Base-by-base conservation (phyloP, 1,284 basidiomycete species). In the Wallemia hederae region DNA sequence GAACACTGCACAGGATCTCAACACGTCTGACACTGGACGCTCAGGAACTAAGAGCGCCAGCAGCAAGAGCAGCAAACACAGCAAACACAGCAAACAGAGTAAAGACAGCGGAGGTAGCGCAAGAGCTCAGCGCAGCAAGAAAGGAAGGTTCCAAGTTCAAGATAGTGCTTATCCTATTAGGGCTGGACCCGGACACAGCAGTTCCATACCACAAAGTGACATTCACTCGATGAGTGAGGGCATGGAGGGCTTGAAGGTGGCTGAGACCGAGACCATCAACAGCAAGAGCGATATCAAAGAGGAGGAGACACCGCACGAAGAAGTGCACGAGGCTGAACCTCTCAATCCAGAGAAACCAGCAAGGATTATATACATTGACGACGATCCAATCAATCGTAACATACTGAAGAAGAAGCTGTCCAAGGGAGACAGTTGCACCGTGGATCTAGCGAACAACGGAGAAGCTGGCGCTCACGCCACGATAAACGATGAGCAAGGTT, bases 381-480 rank as follows among this genome's bases (percentile, higher is more conserved):
- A 26, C 17, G 2, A 33, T 65, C 76, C 79, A 61, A 80, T 88
- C 67, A 88, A 88, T 68, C 77, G 80, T 14, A 77, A 74, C 60
- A 81, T 88, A 31, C 74, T 88, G 1, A 76, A 77, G 17, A 85
- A 84, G 67, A 76, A 84, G 3, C 70, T 89, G 25, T 72, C 73
- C 17, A 72, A 49, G n/a, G n/a, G 80, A 63, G 81, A 81, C 65
- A 82, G 81, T 0, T 83, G 87, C 66, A 72, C 68, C 14, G 80
- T 85, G 1, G 72, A 80, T 25, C 77, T 77, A 58, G 80, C 80
- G 0, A 80, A 78, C 1, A 85, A 88, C 65, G 85, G 85, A 2
- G 82, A 83, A 69, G 83, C 87, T 67, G 81, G 79, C 0, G 72
- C 85, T 1, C 79, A 83, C 55, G 74, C 74, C 62, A 72, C 87